phyloP scores from a whole-genome alignment of 2,329 filamentous ascomycete genomes.

The Diatrype stigma region DNA sequence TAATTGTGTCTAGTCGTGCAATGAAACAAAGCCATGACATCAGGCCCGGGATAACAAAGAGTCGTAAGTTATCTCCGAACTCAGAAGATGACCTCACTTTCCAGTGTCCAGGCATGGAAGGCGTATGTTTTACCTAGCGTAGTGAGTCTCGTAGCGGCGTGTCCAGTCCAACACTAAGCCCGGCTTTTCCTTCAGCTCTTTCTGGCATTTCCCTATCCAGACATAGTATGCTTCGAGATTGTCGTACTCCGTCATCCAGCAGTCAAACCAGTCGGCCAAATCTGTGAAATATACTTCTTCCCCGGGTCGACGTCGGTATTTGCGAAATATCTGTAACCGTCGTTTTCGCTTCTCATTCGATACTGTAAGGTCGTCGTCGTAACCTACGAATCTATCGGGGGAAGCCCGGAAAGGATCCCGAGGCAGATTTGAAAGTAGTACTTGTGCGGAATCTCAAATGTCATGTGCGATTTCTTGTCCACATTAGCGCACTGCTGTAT shows the following conservation, averaged over 20 bases:
- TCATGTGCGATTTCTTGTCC: neutral
- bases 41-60: too few species aligned
- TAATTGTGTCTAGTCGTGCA: neutral
- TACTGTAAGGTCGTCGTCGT: neutral
- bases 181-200: neutral
- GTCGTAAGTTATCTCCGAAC: too few species aligned
- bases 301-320: neutral
- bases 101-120: too few species aligned
- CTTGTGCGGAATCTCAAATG: neutral
- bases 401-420: neutral
- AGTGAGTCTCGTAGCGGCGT: neutral
- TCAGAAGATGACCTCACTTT: too few species aligned
- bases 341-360: neutral
- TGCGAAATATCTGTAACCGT: neutral
- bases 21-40: too few species aligned
- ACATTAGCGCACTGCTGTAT: neutral
- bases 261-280: neutral
- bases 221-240: neutral
- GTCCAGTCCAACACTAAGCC: neutral
- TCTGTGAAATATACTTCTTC: neutral
- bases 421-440: neutral
- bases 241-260: constrained; percentile 2
- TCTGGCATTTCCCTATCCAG: constrained; percentile 1
- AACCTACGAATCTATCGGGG: constrained; percentile 1
- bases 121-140: too few species aligned